phyloP scores from a whole-genome alignment of 345 rosid species.

The Melastoma malabathricum region DNA sequence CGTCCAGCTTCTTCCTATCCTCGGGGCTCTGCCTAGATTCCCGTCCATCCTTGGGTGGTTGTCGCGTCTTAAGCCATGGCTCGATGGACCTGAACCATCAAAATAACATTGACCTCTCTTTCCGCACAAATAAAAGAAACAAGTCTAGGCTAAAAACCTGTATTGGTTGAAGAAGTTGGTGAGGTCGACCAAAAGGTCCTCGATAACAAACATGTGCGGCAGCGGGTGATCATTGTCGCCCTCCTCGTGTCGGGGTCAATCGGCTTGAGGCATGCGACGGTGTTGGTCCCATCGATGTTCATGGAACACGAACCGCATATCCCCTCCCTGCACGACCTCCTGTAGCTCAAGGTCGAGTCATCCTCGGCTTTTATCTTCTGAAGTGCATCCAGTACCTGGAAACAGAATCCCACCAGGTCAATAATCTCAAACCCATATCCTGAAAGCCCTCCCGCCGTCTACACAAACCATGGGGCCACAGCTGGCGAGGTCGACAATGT shows the following conservation, averaged over 20 bases:
- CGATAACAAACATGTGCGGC: slow-evolving; percentile 59
- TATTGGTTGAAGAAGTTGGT: slow-evolving; percentile 54
- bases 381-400: slow-evolving; percentile 50
- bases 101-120: too few species aligned
- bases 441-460: not conserved
- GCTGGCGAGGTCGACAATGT: slow-evolving; percentile 31
- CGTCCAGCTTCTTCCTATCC: slow-evolving; percentile 50
- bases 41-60: slow-evolving; percentile 21
- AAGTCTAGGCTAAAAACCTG: slow-evolving; percentile 14
- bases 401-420: not conserved
- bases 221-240: slow-evolving; percentile 44
- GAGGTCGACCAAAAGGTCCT: slow-evolving; percentile 55
- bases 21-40: slow-evolving; percentile 40
- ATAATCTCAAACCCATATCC: not conserved
- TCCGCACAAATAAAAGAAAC: too few species aligned
- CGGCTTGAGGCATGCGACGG: slow-evolving; percentile 57
- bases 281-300: slow-evolving; percentile 59
- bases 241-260: slow-evolving; percentile 29
- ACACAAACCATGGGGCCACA: slow-evolving; percentile 42
- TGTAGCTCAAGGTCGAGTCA: slow-evolving; percentile 40
- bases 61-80: slow-evolving; percentile 53
- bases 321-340: slow-evolving; percentile 69
- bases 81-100: slow-evolving; percentile 30
- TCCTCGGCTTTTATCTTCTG: slow-evolving; percentile 64
- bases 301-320: slow-evolving; percentile 64